A percentile compares a stretch with the other conserved stretches of the same genome.
Conservation (phyloP, 1,284 basidiomycete genomes). For the Quambalaria eucalypti region DNA sequence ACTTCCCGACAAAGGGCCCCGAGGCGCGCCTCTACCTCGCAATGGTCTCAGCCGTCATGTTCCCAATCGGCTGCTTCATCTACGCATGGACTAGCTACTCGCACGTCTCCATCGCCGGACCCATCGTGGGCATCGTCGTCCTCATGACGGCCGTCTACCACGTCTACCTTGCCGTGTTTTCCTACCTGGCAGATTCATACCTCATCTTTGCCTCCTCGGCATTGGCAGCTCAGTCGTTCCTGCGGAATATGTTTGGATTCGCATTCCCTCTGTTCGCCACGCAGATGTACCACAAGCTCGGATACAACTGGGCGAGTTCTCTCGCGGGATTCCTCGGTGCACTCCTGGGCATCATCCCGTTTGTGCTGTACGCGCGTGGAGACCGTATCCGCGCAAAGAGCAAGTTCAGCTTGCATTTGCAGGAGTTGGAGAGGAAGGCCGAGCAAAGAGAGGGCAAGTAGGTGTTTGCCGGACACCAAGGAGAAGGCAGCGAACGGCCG, state of each 20-base stretch:
- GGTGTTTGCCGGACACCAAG: too few relatives aligned
- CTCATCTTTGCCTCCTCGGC: slow-evolving; percentile 64
- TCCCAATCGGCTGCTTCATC: slow-evolving; percentile 35
- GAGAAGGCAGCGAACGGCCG: too few relatives aligned
- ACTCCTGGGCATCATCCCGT: slow-evolving; percentile 61
- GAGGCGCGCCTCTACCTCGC: slow-evolving; percentile 52
- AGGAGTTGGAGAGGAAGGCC: slow-evolving; percentile 5
- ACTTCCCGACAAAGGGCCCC: slow-evolving; percentile 36
- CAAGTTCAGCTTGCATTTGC: slow-evolving; percentile 49
- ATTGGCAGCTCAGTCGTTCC: slow-evolving; percentile 65
- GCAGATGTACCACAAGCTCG: slow-evolving; percentile 55
- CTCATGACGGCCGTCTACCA: slow-evolving; percentile 32
- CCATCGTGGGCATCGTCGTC: slow-evolving; percentile 43
- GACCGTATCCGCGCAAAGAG: slow-evolving; percentile 58
- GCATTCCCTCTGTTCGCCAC: slow-evolving; percentile 25
- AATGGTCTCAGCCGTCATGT: slow-evolving; percentile 17
- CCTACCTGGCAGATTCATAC: slow-evolving; percentile 10
- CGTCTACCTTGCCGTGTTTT: slow-evolving; percentile 41
- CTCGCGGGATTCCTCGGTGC: slow-evolving; percentile 58
- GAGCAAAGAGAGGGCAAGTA: too few relatives aligned
- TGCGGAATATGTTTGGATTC: slow-evolving; percentile 51
- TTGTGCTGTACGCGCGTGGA: slow-evolving; percentile 58
- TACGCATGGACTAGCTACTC: slow-evolving; percentile 45
- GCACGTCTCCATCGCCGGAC: slow-evolving; percentile 21
- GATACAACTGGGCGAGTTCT: slow-evolving; percentile 64